Evolutionary conservation across 768 basidiomycete genomes (phyloP), one percentile per base, ranked within the genome.

Genomic region (Rhodotorula toruloides): DNA sequence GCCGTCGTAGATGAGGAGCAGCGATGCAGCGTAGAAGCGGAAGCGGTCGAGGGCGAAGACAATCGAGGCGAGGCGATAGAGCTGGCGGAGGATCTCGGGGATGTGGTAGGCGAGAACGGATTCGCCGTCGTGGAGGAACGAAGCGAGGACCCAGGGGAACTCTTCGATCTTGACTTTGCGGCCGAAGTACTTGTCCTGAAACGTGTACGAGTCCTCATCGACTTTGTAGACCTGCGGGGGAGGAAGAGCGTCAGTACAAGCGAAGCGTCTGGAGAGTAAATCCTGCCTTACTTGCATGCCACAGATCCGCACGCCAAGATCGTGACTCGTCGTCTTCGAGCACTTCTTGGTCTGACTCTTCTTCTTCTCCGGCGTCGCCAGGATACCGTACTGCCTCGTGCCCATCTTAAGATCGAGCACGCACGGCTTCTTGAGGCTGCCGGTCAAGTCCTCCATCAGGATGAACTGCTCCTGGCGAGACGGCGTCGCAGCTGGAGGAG

Each of bases 321-420:
- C 83, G 71, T 90, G 82, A 77, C 92, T 97, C 29, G 96, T 98
- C 57, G 96, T 97, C 60, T 88, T 83, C 76, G 96, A 92, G 76
- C 96, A 98, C 79, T 99, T 99, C 79, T 96, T 96, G 60, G 93
- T 85, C 80, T 99, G 96, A 76, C 93, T 97, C 81, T 88, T 92
- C 84, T 96, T 97, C 81, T 99, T 99, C 58, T 85, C 81, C 2
- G 86, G 79, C 14, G 87, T 88, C 32, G 96, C 96, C 73, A 96
- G 91, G 80, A 94, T 89, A 27, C 96, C 96, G 78, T 98, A 97
- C 79, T 99, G 96, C 40, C 96, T 82, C 37, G 93, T 97, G n/a
- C 96, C 96, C 96, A 98, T 98, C 81, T 99, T 99, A 73, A 99
- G 81, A 78, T 99, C 96, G 74, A 98, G 84, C 47, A 99, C 94